Conservation (phyloP, 352 stramenopile species). For the Peronospora destructor region DNA sequence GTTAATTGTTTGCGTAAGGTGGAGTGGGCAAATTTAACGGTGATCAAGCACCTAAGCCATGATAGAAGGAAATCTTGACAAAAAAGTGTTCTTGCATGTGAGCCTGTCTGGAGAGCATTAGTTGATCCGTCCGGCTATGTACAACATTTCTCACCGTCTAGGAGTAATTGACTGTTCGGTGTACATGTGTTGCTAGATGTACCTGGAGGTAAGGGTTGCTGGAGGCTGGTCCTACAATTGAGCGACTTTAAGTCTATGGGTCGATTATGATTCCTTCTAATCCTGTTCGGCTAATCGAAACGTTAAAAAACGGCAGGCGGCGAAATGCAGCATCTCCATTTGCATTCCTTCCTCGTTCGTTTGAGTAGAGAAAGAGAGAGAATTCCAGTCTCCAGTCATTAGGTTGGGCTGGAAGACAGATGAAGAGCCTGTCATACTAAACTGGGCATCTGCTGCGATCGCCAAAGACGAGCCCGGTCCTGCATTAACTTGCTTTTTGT, state of each 20-base stretch:
- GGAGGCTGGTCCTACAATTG: slow-evolving; percentile 18
- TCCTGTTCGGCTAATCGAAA: slow-evolving; percentile 7
- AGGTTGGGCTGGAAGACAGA: slow-evolving; percentile 1
- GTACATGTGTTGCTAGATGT: too few species aligned
- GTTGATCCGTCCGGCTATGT: neutral
- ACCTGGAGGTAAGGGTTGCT: too few species aligned
- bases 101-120: too few species aligned
- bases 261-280: slow-evolving; percentile 13
- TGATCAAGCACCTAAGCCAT: too few species aligned
- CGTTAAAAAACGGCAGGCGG: slow-evolving; percentile 1
- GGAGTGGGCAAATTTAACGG: too few species aligned
- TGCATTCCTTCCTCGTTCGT: neutral
- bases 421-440: slow-evolving; percentile 13
- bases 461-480: slow-evolving; percentile 17
- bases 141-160: neutral
- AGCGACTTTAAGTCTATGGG: slow-evolving; percentile 7
- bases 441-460: slow-evolving; percentile 7
- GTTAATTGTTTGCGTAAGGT: neutral
- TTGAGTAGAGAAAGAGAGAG: neutral
- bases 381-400: neutral
- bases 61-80: too few species aligned
- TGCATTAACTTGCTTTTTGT: slow-evolving; percentile 5
- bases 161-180: neutral
- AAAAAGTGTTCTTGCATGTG: too few species aligned
- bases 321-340: slow-evolving; percentile 4